These are phyloP conservation scores for Trifolium repens DNA, from an alignment of 306 rosid genomes.

Conservation along the genomic window DNA sequence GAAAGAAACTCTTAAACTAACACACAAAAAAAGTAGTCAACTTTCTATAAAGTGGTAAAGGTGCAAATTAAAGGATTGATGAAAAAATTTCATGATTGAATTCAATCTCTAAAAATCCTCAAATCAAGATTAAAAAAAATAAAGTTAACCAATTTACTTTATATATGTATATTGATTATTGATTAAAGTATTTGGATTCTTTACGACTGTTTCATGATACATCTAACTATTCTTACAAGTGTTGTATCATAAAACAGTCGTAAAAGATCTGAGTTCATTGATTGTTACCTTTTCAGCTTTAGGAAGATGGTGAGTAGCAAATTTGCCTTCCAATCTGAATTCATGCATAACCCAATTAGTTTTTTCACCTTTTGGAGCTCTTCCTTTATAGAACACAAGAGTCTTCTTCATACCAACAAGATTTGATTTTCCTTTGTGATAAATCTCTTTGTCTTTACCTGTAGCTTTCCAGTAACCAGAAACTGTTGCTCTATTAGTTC, in stretches of 20 bases:
- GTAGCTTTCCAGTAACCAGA: slow-evolving; percentile 99
- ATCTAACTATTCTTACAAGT: background rate
- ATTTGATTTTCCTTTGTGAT: slow-evolving; percentile 53
- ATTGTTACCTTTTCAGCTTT: slow-evolving; percentile 62
- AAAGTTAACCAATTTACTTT: background rate
- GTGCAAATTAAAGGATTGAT: slow-evolving; percentile 4
- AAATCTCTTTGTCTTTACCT: slow-evolving; percentile 86
- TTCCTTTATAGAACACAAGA: slow-evolving; percentile 85
- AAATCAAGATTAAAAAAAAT: background rate
- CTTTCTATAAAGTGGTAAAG: slow-evolving; percentile 34
- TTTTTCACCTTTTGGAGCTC: slow-evolving; percentile 96
- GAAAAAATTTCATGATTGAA: slow-evolving; percentile 32
- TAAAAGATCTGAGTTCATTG: background rate
- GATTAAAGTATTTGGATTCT: background rate
- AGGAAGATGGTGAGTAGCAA: slow-evolving; percentile 51
- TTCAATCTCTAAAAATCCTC: background rate
- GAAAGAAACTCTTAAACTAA: slow-evolving; percentile 61
- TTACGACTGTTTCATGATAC: background rate
- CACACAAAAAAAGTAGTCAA: slow-evolving; percentile 38
- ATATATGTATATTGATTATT: too few species aligned
- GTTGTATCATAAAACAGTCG: background rate
- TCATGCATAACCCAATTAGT: slow-evolving; percentile 99
- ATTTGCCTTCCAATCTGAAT: slow-evolving; percentile 76
- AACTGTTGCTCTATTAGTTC: slow-evolving; percentile 90
- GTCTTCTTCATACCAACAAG: slow-evolving; percentile 98